Base-by-base conservation (phyloP, 345 rosid genomes). In the Camelina sativa region DNA sequence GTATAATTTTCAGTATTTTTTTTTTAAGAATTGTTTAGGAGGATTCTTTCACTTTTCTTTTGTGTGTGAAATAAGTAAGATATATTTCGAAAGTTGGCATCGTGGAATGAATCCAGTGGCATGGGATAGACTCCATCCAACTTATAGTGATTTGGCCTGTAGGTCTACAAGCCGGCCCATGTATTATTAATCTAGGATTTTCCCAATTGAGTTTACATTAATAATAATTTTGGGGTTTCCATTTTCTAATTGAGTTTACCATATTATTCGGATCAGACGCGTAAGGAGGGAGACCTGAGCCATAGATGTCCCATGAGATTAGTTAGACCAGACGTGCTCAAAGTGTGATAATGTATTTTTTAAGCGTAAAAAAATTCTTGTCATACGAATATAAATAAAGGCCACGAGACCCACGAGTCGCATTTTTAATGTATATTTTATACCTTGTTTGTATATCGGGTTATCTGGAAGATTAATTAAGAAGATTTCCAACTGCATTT, bases 341-440 rank as follows among this genome's bases (percentile, higher is more conserved):
- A 63, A 62, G 57, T 7, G 61, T 61, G 53, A 25, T 61, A 71
- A 51, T 38, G 3, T 71, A 71, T 50, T 60, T 71, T 71, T 22
- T 48, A 59, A 58, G 46, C 6, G 13, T 15, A 7, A 13, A 61
- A 19, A 20, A 41, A 64, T 64, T 65, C 25, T 65, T 47, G 40
- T 32, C 16, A 28, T 2, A 8, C 22, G n/a, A 63, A 9, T 64
- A 41, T 28, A 64, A 28, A 15, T 23, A 62, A 37, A 38, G 10
- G n/a, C 48, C 65, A 61, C 65, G 65, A 61, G 48, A 40, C 17
- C 65, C 65, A 61, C 65, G 65, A 38, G 65, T 11, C n/a, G n/a
- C 9, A 53, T 53, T 53, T 38, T 4, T 20, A 38, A 20, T 61
- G 7, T 60, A 20, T 37, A 37, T 28, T 28, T 28, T 28, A 25